A percentile compares a stretch with the other conserved stretches of the same genome.
Conservation (phyloP, 2,329 filamentous ascomycete genomes). For the Aureobasidium sp. region DNA sequence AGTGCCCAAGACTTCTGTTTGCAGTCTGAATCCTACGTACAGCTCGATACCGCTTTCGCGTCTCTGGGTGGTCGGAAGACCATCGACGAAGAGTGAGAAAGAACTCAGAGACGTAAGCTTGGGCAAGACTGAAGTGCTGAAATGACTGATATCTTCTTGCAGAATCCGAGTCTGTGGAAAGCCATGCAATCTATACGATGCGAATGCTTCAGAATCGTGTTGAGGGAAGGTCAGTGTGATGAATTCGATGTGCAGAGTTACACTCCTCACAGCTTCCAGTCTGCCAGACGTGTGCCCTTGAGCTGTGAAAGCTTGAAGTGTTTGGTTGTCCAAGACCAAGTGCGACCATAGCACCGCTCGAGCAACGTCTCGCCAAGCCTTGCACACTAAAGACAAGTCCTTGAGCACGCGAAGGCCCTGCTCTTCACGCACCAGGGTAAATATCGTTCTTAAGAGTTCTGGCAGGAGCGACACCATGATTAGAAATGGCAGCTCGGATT, state of each 20-base stretch:
- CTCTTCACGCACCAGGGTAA: background rate
- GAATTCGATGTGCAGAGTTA: background rate
- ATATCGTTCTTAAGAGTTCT: background rate
- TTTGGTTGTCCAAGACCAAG: background rate
- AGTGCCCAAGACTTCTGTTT: background rate
- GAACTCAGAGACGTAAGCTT: background rate
- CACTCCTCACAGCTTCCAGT: background rate
- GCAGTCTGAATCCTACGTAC: background rate
- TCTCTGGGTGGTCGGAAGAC: background rate
- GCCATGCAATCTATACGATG: background rate
- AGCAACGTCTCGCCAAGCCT: background rate
- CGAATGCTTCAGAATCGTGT: background rate
- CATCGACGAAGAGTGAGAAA: background rate
- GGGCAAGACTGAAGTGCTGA: background rate
- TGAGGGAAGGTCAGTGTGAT: background rate
- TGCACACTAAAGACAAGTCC: background rate
- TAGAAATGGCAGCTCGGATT: too few relatives aligned
- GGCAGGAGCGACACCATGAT: background rate
- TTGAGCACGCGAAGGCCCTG: background rate
- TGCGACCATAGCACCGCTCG: background rate
- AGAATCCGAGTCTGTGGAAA: background rate
- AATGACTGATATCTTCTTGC: background rate
- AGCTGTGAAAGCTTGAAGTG: background rate
- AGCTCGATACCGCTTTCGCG: background rate
- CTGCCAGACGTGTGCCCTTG: background rate